Conservation (phyloP, 495 filamentous ascomycete genomes). For the Penicillium maclennaniae region DNA sequence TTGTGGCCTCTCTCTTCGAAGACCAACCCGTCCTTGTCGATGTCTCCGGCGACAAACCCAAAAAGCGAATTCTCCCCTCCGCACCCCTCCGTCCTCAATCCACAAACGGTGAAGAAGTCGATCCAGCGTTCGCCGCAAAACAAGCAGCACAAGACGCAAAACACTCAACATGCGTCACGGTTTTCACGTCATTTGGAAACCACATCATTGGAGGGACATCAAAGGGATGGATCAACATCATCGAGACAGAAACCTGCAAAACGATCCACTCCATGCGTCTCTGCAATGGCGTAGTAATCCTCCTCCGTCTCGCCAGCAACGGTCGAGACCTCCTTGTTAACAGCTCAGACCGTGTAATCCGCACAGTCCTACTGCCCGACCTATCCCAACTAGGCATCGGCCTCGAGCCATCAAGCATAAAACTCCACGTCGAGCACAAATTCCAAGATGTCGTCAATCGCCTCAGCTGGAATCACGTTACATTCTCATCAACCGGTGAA, state of each 20-base stretch:
- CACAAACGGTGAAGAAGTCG: conserved; percentile 57
- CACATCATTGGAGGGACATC: conserved; percentile 88
- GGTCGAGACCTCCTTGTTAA: conserved; percentile 86
- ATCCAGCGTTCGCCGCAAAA: conserved; percentile 66
- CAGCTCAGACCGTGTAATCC: conserved; percentile 84
- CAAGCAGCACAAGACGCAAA: conserved; percentile 89
- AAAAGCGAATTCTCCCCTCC: conserved; percentile 75
- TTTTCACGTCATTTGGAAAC: conserved; percentile 79
- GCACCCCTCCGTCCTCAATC: conserved; percentile 64
- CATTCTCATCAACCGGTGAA: conserved; percentile 89
- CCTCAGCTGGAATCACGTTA: conserved; percentile 91
- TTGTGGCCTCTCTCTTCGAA: conserved; percentile 87
- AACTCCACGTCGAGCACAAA: conserved; percentile 91
- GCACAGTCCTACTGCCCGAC: conserved; percentile 76
- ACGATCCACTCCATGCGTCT: conserved; percentile 84
- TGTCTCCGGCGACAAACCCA: conserved; percentile 57
- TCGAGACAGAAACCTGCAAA: conserved; percentile 69
- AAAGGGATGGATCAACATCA: conserved; percentile 94
- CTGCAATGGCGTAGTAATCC: conserved; percentile 83
- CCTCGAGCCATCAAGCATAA: conserved; percentile 53
- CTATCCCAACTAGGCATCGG: conserved; percentile 47
- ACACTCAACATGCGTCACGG: conserved; percentile 83
- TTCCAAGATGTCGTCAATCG: conserved; percentile 97
- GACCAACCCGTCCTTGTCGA: conserved; percentile 87
- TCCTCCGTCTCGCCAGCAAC: conserved; percentile 74